Base-by-base conservation (phyloP, 331 rosid genomes). In the Acacia concinna region DNA sequence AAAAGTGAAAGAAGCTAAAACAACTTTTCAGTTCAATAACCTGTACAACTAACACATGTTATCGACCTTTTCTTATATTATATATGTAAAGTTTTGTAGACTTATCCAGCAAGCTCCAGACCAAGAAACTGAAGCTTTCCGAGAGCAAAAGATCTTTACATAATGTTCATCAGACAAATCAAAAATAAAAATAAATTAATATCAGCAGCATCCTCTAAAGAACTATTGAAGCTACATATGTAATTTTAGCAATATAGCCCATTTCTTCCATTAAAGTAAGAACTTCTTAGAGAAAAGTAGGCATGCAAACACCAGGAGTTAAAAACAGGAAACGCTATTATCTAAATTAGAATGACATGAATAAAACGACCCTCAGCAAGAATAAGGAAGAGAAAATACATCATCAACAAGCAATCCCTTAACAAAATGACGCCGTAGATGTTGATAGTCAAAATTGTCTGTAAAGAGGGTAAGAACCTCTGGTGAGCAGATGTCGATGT, bases 401-500 rank as follows among this genome's bases (percentile, higher is more conserved):
- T 96, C 99, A 78, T 96, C 99, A 81, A 91, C 43, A 65, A 96
- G 99, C 92, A 96, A 83, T 59, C 97, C 99, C 91, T 96, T 96
- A 63, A 96, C 91, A 84, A 96, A 96, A 87, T 96, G 95, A 49
- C 99, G 98, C 38, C 99, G 94, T 15, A 96, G 83, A 87, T 96
- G 99, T 87, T 96, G 99, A 83, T 93, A 96, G 85, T 96, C 99
- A 83, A 96, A 96, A 81, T 96, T 96, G 89, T 96, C 99, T 0
- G 97, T 93, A 79, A 96, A 96, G 75, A 93, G 89, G 87, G 95
- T 91, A 52, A 96, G 99, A 85, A 96, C 99, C 88, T 96, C 99
- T 8, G 92, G 97, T 30, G 98, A 90, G 82, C 99, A 96, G 73
- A 96, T 90, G 82, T 96, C 98, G 70, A 96, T 90, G 84, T 89